These are phyloP conservation scores for Pseudogymnoascus sp. DNA, from an alignment of 2,329 filamentous ascomycete species.

Conservation along the genomic window DNA sequence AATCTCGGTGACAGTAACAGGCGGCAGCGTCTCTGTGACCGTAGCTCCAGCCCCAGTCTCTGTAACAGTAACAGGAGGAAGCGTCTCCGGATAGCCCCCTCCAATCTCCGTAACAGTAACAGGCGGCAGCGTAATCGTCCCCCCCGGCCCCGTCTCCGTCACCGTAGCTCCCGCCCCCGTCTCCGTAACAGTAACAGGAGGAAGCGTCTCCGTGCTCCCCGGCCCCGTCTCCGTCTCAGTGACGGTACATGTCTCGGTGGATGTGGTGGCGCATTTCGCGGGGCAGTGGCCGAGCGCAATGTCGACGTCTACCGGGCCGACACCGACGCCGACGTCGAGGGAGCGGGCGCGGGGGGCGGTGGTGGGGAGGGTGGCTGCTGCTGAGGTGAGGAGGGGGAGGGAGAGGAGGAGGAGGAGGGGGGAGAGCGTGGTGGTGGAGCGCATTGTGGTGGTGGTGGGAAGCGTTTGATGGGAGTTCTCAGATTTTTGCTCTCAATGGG, in stretches of 20 bases:
- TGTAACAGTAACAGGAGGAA: too few relatives aligned
- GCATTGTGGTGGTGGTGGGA: not conserved
- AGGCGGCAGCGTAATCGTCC: not conserved
- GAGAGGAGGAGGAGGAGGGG: not conserved
- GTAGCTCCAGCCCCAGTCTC: constrained; percentile 8
- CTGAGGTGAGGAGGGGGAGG: not conserved
- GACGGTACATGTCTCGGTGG: not conserved
- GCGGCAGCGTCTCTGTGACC: constrained; percentile 11
- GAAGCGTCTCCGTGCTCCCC: too few relatives aligned
- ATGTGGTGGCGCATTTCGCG: not conserved
- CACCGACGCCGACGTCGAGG: not conserved
- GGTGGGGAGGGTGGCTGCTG: not conserved
- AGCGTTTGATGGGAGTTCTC: too few relatives aligned
- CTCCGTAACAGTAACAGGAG: not conserved
- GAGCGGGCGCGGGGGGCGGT: not conserved
- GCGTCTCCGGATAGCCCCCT: too few relatives aligned
- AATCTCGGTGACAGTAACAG: not conserved
- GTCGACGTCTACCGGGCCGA: not conserved
- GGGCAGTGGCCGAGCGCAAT: not conserved
- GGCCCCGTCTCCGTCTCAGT: not conserved
- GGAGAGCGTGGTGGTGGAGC: not conserved
- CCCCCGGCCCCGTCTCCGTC: not conserved
- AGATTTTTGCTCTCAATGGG: too few relatives aligned
- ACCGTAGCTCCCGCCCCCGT: not conserved
- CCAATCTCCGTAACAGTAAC: not conserved